A percentile compares a stretch with the other conserved stretches of the same genome.
phyloP scores from a whole-genome alignment of 2,329 filamentous ascomycete genomes.

The Coleophoma cylindrospora region DNA sequence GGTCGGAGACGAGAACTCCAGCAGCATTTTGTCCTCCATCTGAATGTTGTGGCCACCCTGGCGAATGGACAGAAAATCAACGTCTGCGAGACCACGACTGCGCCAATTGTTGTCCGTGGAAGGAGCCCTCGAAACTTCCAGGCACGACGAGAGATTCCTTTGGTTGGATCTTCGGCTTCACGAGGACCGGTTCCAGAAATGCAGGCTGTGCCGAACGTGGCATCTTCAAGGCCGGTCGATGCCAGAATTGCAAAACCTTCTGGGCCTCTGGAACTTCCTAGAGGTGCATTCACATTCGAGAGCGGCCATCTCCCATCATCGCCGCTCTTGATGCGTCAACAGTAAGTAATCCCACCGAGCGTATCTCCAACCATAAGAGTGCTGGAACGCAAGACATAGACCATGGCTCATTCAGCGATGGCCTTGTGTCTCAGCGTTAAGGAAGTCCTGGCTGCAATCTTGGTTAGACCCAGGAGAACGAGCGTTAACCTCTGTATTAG shows the following conservation, averaged over 20 bases:
- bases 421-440: too few species aligned
- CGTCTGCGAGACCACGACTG: constrained; percentile 78
- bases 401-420: not conserved
- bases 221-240: constrained; percentile 13
- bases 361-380: not conserved
- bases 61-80: constrained; percentile 78
- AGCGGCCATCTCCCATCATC: constrained; percentile 18
- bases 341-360: constrained; percentile 16
- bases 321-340: constrained; percentile 21
- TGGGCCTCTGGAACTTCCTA: constrained; percentile 20
- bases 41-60: constrained; percentile 81
- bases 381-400: constrained; percentile 7
- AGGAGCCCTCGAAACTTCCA: constrained; percentile 94
- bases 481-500: constrained; percentile 2
- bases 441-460: too few species aligned
- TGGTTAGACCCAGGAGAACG: too few species aligned
- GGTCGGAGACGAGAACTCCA: constrained; percentile 91
- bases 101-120: constrained; percentile 89
- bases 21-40: constrained; percentile 87
- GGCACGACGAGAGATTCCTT: constrained; percentile 84
- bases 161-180: constrained; percentile 37
- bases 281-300: constrained; percentile 27
- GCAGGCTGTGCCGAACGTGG: constrained; percentile 19
- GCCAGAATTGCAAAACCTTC: constrained; percentile 15
- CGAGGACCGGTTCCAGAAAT: constrained; percentile 25